A percentile compares a stretch with the other conserved stretches of the same genome.
These are phyloP conservation scores for Kodamaea sagamina DNA, from an alignment of 805 yeast genomes.

Conservation along the genomic window DNA sequence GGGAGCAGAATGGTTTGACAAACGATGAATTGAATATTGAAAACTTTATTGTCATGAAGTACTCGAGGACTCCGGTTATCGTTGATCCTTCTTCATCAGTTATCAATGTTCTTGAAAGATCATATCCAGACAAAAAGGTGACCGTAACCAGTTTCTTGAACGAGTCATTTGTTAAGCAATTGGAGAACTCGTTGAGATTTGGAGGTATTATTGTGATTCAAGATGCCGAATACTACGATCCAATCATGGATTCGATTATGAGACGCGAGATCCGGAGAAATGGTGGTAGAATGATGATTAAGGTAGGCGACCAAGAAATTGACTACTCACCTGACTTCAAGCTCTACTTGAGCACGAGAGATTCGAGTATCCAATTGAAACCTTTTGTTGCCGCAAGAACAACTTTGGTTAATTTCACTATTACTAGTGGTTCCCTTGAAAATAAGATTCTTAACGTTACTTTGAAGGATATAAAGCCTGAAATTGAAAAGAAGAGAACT, in stretches of 20 bases:
- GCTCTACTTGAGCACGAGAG: constrained; percentile 61
- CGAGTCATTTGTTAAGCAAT: constrained; percentile 59
- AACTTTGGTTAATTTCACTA: constrained; percentile 65
- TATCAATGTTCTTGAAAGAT: constrained; percentile 7
- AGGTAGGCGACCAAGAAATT: constrained; percentile 60
- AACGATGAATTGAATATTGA: constrained; percentile 63
- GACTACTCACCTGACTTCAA: constrained; percentile 68
- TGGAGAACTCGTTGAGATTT: constrained; percentile 81
- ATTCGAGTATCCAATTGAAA: constrained; percentile 48
- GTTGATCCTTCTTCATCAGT: constrained; percentile 65
- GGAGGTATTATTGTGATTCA: constrained; percentile 74
- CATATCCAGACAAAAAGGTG: constrained; percentile 39
- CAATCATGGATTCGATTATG: constrained; percentile 64
- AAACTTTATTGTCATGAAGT: constrained; percentile 57
- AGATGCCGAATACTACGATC: constrained; percentile 82
- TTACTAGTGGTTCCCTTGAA: constrained; percentile 69
- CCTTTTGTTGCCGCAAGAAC: constrained; percentile 65
- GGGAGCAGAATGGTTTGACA: constrained; percentile 57
- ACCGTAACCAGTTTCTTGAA: constrained; percentile 71
- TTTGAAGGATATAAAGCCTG: constrained; percentile 61
- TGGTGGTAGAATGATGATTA: constrained; percentile 70
- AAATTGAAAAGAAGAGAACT: constrained; percentile 56
- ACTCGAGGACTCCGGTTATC: constrained; percentile 51
- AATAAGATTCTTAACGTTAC: constrained; percentile 60
- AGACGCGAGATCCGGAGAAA: constrained; percentile 58